These are phyloP conservation scores for Aspergillus coremiiformis DNA, from an alignment of 495 filamentous ascomycete genomes.

Conservation along the genomic window DNA sequence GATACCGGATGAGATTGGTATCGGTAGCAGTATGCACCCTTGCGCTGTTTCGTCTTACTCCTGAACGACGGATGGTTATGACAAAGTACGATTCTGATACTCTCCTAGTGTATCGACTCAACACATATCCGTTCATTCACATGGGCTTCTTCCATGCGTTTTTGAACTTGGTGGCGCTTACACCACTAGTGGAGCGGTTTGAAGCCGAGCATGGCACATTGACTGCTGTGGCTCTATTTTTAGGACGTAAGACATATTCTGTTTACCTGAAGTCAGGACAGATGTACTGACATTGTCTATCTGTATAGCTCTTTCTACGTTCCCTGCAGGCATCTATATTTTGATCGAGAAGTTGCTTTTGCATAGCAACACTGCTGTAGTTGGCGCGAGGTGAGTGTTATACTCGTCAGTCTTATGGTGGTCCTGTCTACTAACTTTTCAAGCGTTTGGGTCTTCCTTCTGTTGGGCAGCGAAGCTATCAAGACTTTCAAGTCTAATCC, in stretches of 20 bases:
- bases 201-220: slow-evolving; percentile 93
- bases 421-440: slow-evolving; percentile 9
- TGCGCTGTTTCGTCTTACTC: not conserved
- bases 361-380: slow-evolving; percentile 55
- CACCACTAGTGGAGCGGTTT: slow-evolving; percentile 83
- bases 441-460: slow-evolving; percentile 86
- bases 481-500: slow-evolving; percentile 70
- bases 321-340: slow-evolving; percentile 67
- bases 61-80: not conserved
- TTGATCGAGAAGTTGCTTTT: slow-evolving; percentile 62
- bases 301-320: slow-evolving; percentile 65
- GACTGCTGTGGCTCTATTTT: slow-evolving; percentile 70
- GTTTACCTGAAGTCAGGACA: not conserved
- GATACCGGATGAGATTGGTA: slow-evolving; percentile 63
- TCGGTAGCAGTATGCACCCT: slow-evolving; percentile 62
- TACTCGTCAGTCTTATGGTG: not conserved
- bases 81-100: slow-evolving; percentile 6
- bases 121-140: slow-evolving; percentile 89
- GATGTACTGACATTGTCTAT: slow-evolving; percentile 10
- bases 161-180: slow-evolving; percentile 70
- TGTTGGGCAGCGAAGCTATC: slow-evolving; percentile 76
- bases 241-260: slow-evolving; percentile 64
- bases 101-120: slow-evolving; percentile 75
- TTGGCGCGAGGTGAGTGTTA: slow-evolving; percentile 70
- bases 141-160: slow-evolving; percentile 67